Conservation (phyloP, 75 land plant species). For the Gnetum montanum region DNA sequence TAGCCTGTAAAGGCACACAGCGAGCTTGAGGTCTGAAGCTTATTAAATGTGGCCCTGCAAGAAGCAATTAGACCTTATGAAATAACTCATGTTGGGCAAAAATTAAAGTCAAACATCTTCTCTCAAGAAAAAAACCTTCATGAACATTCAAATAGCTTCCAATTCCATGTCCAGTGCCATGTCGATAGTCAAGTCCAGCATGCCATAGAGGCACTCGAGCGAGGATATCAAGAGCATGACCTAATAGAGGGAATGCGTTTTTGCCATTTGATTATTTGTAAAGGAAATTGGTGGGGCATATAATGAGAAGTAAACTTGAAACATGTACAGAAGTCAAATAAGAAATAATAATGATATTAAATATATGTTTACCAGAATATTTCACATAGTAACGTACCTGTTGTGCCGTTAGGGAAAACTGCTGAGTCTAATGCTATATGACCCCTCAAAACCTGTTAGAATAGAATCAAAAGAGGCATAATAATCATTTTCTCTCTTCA, state of each 20-base stretch:
- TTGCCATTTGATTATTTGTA: too few relatives aligned
- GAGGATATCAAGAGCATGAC: constrained; percentile 85
- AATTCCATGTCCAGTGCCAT: constrained; percentile 99
- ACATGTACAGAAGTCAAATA: too few relatives aligned
- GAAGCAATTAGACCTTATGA: constrained; percentile 1
- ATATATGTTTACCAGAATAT: too few relatives aligned
- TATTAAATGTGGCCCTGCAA: constrained; percentile 85
- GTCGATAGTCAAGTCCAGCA: constrained; percentile 92
- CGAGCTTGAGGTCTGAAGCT: constrained; percentile 87
- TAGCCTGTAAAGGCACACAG: constrained; percentile 77
- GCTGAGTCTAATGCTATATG: constrained; percentile 91
- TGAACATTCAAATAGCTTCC: constrained; percentile 96
- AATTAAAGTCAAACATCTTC: too few relatives aligned
- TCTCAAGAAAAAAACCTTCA: constrained; percentile 82
- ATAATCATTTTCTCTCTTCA: too few relatives aligned
- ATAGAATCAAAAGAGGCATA: not conserved
- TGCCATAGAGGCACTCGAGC: constrained; percentile 93
- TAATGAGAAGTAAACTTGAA: too few relatives aligned
- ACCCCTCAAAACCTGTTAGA: constrained; percentile 88
- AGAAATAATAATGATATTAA: too few relatives aligned
- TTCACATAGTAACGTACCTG: too few relatives aligned
- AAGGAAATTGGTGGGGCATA: too few relatives aligned
- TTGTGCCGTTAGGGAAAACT: constrained; percentile 90
- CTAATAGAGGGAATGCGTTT: constrained; percentile 36
- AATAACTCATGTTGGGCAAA: too few relatives aligned